Conservation (phyloP, 345 rosid genomes). For the Turritis glabra region DNA sequence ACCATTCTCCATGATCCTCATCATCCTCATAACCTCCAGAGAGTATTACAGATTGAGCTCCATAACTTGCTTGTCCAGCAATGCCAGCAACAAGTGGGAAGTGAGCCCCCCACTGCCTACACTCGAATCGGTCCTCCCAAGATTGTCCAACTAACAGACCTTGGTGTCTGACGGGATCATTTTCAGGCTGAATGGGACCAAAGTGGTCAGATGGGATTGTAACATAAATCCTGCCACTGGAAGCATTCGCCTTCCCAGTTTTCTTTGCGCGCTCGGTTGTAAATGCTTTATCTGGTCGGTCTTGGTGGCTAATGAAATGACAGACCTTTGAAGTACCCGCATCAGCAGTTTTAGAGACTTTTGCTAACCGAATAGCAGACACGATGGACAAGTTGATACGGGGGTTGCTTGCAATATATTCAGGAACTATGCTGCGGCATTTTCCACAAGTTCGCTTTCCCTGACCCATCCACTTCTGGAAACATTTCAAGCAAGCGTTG, state of each 20-base stretch:
- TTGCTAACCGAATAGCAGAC: constrained; percentile 62
- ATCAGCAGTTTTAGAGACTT: constrained; percentile 38
- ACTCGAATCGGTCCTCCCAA: constrained; percentile 68
- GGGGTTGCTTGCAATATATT: constrained; percentile 54
- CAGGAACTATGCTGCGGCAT: constrained; percentile 59
- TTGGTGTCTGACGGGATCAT: constrained; percentile 64
- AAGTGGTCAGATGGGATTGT: constrained; percentile 71
- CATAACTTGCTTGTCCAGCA: constrained; percentile 68
- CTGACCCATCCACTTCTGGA: constrained; percentile 65
- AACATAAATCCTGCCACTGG: constrained; percentile 70
- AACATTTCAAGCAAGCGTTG: constrained; percentile 80
- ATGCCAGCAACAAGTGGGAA: constrained; percentile 70
- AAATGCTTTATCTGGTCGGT: constrained; percentile 69
- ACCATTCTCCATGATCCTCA: constrained; percentile 74
- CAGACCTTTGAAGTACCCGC: constrained; percentile 31
- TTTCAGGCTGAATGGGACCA: constrained; percentile 74
- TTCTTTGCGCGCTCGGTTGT: constrained; percentile 71
- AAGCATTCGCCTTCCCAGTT: constrained; percentile 77
- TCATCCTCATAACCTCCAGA: constrained; percentile 83
- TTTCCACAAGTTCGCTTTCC: constrained; percentile 59
- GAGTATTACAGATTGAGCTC: constrained; percentile 77
- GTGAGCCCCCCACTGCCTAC: constrained; percentile 82
- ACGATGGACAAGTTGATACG: constrained; percentile 65
- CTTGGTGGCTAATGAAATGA: constrained; percentile 55
- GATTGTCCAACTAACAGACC: constrained; percentile 74